Evolutionary conservation across 2,329 filamentous ascomycete genomes (phyloP).

Genomic region (Fusarium agapanthi): DNA sequence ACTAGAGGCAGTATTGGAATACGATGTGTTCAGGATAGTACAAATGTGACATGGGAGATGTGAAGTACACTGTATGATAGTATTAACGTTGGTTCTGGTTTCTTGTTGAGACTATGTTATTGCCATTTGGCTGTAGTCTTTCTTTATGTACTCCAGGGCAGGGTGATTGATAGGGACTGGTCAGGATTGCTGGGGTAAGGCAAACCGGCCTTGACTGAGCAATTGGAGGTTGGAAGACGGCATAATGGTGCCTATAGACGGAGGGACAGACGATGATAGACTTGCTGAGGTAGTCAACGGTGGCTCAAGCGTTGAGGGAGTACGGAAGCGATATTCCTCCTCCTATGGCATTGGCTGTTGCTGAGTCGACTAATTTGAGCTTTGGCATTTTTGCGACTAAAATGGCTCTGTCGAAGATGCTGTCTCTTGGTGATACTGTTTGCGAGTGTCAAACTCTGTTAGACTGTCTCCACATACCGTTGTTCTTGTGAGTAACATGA

Average conservation of each 20-base stretch:
- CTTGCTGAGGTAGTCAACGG: not conserved
- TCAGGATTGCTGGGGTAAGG: not conserved
- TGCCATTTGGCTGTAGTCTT: not conserved
- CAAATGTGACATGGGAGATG: constrained; percentile 28
- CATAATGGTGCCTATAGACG: not conserved
- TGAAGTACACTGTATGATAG: constrained; percentile 40
- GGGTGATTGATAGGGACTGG: not conserved
- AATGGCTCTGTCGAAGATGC: not conserved
- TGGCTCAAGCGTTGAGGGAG: not conserved
- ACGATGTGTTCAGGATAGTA: constrained; percentile 34
- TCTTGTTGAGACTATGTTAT: constrained; percentile 1
- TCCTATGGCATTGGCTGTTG: not conserved
- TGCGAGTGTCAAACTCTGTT: not conserved
- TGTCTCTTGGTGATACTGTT: not conserved
- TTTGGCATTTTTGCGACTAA: not conserved
- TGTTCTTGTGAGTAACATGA: constrained; percentile 5
- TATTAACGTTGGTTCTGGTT: constrained; percentile 39
- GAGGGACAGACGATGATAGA: not conserved
- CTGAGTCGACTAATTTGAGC: not conserved
- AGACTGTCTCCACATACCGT: not conserved
- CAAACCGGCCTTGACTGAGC: not conserved
- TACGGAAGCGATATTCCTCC: not conserved
- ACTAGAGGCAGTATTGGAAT: constrained; percentile 15
- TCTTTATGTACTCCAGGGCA: not conserved
- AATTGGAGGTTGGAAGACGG: not conserved